Evolutionary conservation across 2,329 filamentous ascomycete species (phyloP).

Genomic region (Fusarium nanum): DNA sequence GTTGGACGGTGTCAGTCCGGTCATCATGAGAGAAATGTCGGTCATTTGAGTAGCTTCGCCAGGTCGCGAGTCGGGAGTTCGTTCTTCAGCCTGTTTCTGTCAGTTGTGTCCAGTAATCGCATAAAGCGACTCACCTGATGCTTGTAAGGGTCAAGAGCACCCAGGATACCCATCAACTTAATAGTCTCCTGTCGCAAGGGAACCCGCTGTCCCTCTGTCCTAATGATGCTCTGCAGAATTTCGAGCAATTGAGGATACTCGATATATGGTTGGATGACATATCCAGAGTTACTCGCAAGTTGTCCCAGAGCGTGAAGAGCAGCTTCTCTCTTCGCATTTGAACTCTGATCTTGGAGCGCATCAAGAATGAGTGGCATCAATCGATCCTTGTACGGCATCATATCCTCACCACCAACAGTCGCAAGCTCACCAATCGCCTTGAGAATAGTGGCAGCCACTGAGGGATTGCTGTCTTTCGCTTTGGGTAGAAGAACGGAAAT

Average conservation of each 20-base stretch:
- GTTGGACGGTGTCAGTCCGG: conserved; percentile 92
- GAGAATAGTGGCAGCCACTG: conserved; percentile 93
- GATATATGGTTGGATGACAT: conserved; percentile 95
- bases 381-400: conserved; percentile 89
- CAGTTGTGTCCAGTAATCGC: conserved; percentile 40
- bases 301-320: conserved; percentile 92
- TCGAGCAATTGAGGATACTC: conserved; percentile 95
- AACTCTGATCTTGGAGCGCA: conserved; percentile 93
- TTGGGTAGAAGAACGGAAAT: conserved; percentile 94
- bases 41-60: conserved; percentile 76
- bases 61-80: conserved; percentile 79
- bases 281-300: conserved; percentile 93
- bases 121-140: conserved; percentile 69
- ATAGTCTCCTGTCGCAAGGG: conserved; percentile 92
- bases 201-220: conserved; percentile 86
- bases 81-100: conserved; percentile 78
- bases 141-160: conserved; percentile 94
- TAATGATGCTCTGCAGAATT: conserved; percentile 92
- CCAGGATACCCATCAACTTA: conserved; percentile 94
- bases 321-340: conserved; percentile 88
- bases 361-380: conserved; percentile 97
- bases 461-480: conserved; percentile 83
- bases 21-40: conserved; percentile 98
- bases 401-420: conserved; percentile 92
- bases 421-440: conserved; percentile 95